Base-by-base conservation (phyloP, 2,329 filamentous ascomycete genomes). In the Ascochyta fabae region DNA sequence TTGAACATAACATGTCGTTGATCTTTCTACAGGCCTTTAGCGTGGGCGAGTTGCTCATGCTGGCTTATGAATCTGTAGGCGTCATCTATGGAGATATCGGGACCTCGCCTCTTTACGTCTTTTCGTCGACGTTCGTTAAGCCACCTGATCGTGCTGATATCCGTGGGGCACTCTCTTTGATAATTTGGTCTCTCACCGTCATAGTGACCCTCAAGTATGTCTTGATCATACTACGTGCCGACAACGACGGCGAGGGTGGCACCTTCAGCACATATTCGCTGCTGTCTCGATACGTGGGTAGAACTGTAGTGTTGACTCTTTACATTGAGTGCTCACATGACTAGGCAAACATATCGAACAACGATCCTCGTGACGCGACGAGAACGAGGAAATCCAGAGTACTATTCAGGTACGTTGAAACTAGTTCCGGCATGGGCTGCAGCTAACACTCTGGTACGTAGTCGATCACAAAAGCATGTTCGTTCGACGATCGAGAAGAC, bases 81-180 rank as follows among this genome's bases (percentile, higher is more conserved):
- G 85, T 88, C 41, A 89, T 89, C 44, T 89, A 90, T 58, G 87
- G 87, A 26, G 87, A 90, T 60, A 88, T 89, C 64, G 87, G 87
- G 53, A 86, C 78, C 3, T 85, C 82, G 56, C 87, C 86, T 15
- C 82, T 90, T 16, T 90, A 90, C 64, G 88, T 90, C 23, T 90
- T 79, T 71, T 89, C 86, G n/a, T 87, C 84, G n/a, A 88, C 86
- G 0, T 90, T 90, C 66, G 77, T 80, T 19, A 55, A 61, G 15
- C 74, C 77, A 3, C 74, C 81, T 19, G 78, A 76, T 9, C 82
- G 83, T 62, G 78, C 84, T 16, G 84, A 88, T 61, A 78, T 90
- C 3, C 78, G 89, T 40, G 85, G 87, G 42, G 86, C 85, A 0
- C 76, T 90, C 1, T 90, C 88, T 2, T 81, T 90, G 40, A 84